Evolutionary conservation across 768 basidiomycete genomes (phyloP).

Genomic region (Phlebiopsis flavidoalba): DNA sequence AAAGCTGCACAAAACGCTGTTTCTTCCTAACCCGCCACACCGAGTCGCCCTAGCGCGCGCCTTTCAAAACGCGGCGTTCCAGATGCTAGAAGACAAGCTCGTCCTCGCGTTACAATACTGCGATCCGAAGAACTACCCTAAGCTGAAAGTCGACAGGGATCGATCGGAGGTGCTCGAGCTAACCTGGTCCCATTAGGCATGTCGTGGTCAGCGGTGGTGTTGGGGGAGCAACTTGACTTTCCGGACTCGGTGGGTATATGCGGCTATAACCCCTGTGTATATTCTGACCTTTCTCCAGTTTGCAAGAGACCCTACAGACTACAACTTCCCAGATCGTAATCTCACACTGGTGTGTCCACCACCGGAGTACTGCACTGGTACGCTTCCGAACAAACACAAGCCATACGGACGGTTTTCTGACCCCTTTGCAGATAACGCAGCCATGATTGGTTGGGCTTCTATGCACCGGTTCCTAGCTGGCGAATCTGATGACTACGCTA

Average conservation of each 20-base stretch:
- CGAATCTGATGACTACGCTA: constrained; percentile 56
- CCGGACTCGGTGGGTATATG: constrained; percentile 47
- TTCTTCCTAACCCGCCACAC: not conserved
- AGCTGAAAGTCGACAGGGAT: not conserved
- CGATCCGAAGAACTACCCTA: not conserved
- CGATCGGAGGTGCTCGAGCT: constrained; percentile 2
- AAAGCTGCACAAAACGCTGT: constrained; percentile 27
- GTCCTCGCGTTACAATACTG: constrained; percentile 46
- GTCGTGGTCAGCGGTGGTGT: constrained; percentile 92
- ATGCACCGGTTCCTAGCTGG: constrained; percentile 69
- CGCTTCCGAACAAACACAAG: constrained; percentile 8
- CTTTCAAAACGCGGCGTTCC: constrained; percentile 70
- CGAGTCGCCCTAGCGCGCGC: constrained; percentile 53
- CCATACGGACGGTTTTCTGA: not conserved
- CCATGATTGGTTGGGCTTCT: constrained; percentile 93
- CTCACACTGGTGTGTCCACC: constrained; percentile 69
- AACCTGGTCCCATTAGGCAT: constrained; percentile 38
- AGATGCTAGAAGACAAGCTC: constrained; percentile 75
- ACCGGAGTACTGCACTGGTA: constrained; percentile 75
- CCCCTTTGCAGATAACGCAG: constrained; percentile 74
- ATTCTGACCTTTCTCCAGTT: not conserved
- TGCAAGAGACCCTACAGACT: not conserved
- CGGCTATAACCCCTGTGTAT: constrained; percentile 30
- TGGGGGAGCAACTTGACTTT: constrained; percentile 83
- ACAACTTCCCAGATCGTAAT: constrained; percentile 15